A percentile compares a stretch with the other conserved stretches of the same genome.
Conservation (phyloP, 2,329 filamentous ascomycete genomes). For the Didymella arachidicola region DNA sequence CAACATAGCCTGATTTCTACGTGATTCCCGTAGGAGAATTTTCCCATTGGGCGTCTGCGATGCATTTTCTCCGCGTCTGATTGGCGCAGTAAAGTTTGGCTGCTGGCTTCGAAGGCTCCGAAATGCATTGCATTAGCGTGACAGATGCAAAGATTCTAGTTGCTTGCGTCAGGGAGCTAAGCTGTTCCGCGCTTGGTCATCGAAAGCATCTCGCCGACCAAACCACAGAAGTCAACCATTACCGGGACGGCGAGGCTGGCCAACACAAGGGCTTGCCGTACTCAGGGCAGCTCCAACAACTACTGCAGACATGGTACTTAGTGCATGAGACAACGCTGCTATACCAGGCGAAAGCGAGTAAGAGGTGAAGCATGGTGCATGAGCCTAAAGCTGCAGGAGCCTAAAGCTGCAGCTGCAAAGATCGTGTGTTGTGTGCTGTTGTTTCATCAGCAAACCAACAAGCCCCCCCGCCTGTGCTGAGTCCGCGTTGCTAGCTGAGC, state of each 20-base stretch:
- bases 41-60: conserved; percentile 3
- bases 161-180: conserved; percentile 7
- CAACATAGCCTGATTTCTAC: conserved; percentile 7
- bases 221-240: background rate
- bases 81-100: conserved; percentile 9
- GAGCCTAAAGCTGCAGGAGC: conserved; percentile 3
- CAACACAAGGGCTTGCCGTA: background rate
- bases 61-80: conserved; percentile 6
- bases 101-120: conserved; percentile 11
- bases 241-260: background rate
- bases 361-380: background rate
- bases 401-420: conserved; percentile 5
- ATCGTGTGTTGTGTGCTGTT: conserved; percentile 4
- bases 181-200: conserved; percentile 6
- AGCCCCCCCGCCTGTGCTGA: conserved; percentile 6
- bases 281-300: background rate
- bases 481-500: conserved; percentile 14
- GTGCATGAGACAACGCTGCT: background rate
- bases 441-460: background rate
- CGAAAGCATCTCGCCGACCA: conserved; percentile 4
- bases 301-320: background rate
- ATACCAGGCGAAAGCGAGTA: background rate
- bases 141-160: conserved; percentile 18
- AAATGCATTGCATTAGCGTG: conserved; percentile 10
- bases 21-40: background rate